Conservation (phyloP, 306 rosid genomes). For the Vicia sativa region DNA sequence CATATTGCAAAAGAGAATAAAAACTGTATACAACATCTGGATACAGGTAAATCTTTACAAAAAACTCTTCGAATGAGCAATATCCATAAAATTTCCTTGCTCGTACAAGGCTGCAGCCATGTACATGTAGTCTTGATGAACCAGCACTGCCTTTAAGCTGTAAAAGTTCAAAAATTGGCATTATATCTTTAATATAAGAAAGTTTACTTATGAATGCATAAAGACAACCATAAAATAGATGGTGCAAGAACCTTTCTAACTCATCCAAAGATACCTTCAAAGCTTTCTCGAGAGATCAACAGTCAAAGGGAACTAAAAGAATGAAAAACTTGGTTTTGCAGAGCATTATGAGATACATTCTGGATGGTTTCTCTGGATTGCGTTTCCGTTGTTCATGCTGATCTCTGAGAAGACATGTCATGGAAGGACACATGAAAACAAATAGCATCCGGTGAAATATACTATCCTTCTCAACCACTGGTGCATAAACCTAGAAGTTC, state of each 20-base stretch:
- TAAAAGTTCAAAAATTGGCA: slow-evolving; percentile 28
- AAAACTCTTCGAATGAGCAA: too few relatives aligned
- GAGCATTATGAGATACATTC: slow-evolving; percentile 52
- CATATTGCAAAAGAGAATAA: too few relatives aligned
- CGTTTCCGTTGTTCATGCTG: slow-evolving; percentile 86
- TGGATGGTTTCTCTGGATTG: slow-evolving; percentile 53
- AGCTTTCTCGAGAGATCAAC: slow-evolving; percentile 65
- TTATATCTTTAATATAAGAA: slow-evolving; percentile 21
- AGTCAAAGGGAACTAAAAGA: slow-evolving; percentile 2
- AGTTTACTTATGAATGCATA: slow-evolving; percentile 13
- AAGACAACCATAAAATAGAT: slow-evolving; percentile 15
- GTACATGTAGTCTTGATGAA: too few relatives aligned
- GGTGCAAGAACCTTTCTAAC: slow-evolving; percentile 30
- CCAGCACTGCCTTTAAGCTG: too few relatives aligned
- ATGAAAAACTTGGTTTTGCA: slow-evolving; percentile 7
- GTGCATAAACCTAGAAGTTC: slow-evolving; percentile 69
- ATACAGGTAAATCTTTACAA: too few relatives aligned
- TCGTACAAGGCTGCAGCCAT: too few relatives aligned
- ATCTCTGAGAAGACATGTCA: slow-evolving; percentile 80
- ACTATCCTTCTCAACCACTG: slow-evolving; percentile 57
- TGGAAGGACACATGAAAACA: slow-evolving; percentile 85
- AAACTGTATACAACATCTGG: too few relatives aligned
- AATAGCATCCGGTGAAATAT: slow-evolving; percentile 79
- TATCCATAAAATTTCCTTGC: too few relatives aligned
- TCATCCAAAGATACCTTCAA: slow-evolving; percentile 65